These are phyloP conservation scores for Wallacemonas collosoma DNA, from an alignment of 208 protist species.

Conservation along the genomic window DNA sequence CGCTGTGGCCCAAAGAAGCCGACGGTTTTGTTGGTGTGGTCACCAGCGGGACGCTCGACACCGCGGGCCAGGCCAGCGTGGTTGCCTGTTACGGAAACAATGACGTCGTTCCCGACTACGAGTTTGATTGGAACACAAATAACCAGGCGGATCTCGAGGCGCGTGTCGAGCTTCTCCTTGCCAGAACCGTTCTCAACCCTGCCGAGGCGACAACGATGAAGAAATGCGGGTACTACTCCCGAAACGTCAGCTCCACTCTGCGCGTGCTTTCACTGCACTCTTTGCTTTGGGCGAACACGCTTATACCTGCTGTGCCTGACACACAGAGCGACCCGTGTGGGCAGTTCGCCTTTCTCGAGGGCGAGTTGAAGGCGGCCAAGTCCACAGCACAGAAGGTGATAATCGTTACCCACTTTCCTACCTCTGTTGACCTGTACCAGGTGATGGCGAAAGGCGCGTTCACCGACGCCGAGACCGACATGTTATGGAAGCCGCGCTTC, in stretches of 20 bases:
- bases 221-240: slow-evolving; percentile 70
- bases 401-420: slow-evolving; percentile 82
- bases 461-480: slow-evolving; percentile 27
- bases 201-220: slow-evolving; percentile 39
- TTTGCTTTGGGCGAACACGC: slow-evolving; percentile 57
- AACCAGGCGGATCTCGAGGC: slow-evolving; percentile 29
- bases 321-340: slow-evolving; percentile 62
- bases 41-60: slow-evolving; percentile 23
- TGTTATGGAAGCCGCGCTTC: slow-evolving; percentile 76
- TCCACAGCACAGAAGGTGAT: slow-evolving; percentile 55
- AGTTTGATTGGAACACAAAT: slow-evolving; percentile 37
- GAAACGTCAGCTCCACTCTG: slow-evolving; percentile 29
- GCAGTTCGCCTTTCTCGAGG: slow-evolving; percentile 68
- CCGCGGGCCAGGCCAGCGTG: slow-evolving; percentile 24
- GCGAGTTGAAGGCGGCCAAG: slow-evolving; percentile 37
- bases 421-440: slow-evolving; percentile 47
- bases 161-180: slow-evolving; percentile 32
- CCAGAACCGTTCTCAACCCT: slow-evolving; percentile 29
- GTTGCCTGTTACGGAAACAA: slow-evolving; percentile 69
- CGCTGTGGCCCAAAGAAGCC: slow-evolving; percentile 26
- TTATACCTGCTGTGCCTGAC: slow-evolving; percentile 40
- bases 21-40: slow-evolving; percentile 14
- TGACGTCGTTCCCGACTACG: slow-evolving; percentile 76
- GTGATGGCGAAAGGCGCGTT: slow-evolving; percentile 42
- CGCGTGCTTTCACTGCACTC: slow-evolving; percentile 75